phyloP scores from a whole-genome alignment of 176 grass and related monocot genomes.

The Otatea glauca region DNA sequence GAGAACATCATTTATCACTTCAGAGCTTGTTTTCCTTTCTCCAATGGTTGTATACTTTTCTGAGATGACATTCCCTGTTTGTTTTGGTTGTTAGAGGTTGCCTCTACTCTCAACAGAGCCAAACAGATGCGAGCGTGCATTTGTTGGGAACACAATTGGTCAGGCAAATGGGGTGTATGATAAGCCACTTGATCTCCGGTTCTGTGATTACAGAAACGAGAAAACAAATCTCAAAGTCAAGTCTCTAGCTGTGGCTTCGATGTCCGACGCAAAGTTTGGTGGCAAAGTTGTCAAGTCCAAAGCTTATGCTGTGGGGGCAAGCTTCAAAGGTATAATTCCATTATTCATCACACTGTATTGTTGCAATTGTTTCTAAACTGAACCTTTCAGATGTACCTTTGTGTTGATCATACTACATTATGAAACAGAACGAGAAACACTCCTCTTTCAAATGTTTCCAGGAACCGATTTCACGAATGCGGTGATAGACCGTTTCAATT shows the following conservation, averaged over 20 bases:
- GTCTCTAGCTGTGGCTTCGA: constrained; percentile 77
- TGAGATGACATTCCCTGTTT: constrained; percentile 25
- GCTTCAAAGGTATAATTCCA: constrained; percentile 72
- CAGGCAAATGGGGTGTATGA: constrained; percentile 97
- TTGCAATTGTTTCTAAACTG: constrained; percentile 34
- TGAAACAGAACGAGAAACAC: background rate
- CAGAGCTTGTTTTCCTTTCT: background rate
- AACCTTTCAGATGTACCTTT: background rate
- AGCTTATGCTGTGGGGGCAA: constrained; percentile 92
- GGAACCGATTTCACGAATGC: constrained; percentile 90
- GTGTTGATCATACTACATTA: background rate
- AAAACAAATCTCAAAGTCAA: constrained; percentile 88
- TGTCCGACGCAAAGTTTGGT: constrained; percentile 88
- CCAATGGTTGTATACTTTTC: background rate
- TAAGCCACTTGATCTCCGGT: constrained; percentile 88
- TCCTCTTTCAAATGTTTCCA: constrained; percentile 41
- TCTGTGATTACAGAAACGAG: constrained; percentile 81
- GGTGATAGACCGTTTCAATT: constrained; percentile 83
- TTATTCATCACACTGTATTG: constrained; percentile 4
- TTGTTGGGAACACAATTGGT: constrained; percentile 93
- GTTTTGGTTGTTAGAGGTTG: constrained; percentile 68
- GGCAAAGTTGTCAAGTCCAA: constrained; percentile 96
- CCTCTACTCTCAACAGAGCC: constrained; percentile 88
- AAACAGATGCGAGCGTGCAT: constrained; percentile 83
- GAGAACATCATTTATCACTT: background rate